Conservation (phyloP, 2,329 filamentous ascomycete genomes). For the Allantophomopsis cytisporea region DNA sequence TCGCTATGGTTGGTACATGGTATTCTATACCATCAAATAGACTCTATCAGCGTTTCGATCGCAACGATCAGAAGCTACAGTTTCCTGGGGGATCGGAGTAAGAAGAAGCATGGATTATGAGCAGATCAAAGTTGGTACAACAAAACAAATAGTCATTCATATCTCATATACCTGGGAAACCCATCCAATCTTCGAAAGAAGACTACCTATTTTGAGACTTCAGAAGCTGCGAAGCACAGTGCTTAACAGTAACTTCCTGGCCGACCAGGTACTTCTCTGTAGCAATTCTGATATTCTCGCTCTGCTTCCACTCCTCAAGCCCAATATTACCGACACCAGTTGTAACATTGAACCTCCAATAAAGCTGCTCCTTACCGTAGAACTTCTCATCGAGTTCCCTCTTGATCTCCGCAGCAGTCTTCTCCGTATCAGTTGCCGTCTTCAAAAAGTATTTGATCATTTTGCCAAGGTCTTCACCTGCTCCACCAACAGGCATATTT, state of each 20-base stretch:
- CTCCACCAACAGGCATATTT: neutral
- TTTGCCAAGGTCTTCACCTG: neutral
- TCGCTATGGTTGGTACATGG: no score
- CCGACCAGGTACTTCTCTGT: neutral
- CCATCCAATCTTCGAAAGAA: no score
- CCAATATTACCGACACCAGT: neutral
- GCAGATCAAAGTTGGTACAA: no score
- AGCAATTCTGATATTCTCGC: neutral
- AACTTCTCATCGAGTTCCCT: neutral
- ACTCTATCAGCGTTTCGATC: no score
- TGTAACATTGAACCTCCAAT: neutral
- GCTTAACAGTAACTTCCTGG: neutral
- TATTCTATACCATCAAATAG: no score
- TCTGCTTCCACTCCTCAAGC: neutral
- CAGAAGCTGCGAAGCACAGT: neutral
- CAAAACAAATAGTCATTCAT: no score
- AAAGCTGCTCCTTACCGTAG: neutral
- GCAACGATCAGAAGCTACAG: no score
- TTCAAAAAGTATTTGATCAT: neutral
- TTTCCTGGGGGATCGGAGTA: no score
- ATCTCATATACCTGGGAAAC: no score
- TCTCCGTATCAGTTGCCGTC: neutral
- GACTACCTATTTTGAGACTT: no score
- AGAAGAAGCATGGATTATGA: no score
- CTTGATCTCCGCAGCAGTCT: neutral